A percentile compares a stretch with the other conserved stretches of the same genome.
These are phyloP conservation scores for Fraxinus floribunda DNA, from an alignment of 305 asterid genomes.

Conservation along the genomic window DNA sequence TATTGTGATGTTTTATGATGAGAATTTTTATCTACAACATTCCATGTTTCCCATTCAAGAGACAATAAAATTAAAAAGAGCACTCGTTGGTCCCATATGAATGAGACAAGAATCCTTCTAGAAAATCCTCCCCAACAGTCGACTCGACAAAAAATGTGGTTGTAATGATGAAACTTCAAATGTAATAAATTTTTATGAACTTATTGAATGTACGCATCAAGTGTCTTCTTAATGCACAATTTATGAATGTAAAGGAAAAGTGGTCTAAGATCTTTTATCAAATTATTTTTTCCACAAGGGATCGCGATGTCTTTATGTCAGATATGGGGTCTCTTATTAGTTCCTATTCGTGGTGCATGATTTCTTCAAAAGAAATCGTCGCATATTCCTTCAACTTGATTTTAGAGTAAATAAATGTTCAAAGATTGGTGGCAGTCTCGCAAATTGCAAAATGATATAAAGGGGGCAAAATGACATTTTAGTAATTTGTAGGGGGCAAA, in stretches of 20 bases:
- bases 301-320: not conserved
- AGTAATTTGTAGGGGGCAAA: not conserved
- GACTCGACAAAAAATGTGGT: not conserved
- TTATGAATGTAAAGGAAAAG: no score
- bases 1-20: not conserved
- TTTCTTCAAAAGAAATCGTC: no score
- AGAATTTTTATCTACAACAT: not conserved
- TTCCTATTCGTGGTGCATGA: not conserved
- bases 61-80: not conserved
- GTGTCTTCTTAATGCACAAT: not conserved
- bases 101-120: not conserved
- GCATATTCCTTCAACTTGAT: not conserved
- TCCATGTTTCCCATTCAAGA: not conserved
- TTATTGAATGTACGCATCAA: not conserved
- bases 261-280: not conserved
- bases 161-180: not conserved
- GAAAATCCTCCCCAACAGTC: not conserved
- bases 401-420: not conserved
- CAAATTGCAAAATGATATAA: not conserved
- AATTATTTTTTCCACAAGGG: not conserved
- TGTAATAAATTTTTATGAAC: not conserved
- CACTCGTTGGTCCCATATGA: not conserved
- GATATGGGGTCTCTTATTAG: not conserved
- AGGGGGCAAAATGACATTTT: not conserved
- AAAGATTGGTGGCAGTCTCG: not conserved